Percentiles rank a stretch among this genome's conserved stretches.
Evolutionary conservation across 306 rosid species (phyloP).

Genomic region (Gastrolobium villosum): DNA sequence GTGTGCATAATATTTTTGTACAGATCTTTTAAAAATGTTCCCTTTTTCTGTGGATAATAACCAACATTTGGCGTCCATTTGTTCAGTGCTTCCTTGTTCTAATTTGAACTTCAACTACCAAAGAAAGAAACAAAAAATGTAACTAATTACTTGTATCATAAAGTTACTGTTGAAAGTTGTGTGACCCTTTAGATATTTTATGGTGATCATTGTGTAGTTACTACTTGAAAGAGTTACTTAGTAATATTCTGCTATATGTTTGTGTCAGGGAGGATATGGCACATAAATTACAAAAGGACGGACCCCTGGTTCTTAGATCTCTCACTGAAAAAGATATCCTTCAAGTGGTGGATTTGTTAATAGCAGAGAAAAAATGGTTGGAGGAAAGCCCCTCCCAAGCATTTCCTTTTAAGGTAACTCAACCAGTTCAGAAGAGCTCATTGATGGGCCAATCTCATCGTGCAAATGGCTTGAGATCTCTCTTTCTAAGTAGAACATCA

Average conservation of each 20-base stretch:
- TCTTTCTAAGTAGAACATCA: constrained; percentile 50
- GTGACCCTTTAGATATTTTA: constrained; percentile 11
- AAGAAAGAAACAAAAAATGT: constrained; percentile 6
- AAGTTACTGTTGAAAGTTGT: constrained; percentile 14
- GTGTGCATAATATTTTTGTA: constrained; percentile 27
- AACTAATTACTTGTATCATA: constrained; percentile 11
- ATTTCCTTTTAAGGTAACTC: constrained; percentile 67
- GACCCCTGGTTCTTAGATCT: constrained; percentile 62
- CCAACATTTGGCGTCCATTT: not conserved
- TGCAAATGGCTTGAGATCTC: constrained; percentile 66
- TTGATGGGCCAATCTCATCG: constrained; percentile 38
- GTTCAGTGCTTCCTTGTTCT: constrained; percentile 25
- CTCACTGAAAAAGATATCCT: constrained; percentile 57
- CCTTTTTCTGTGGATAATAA: constrained; percentile 21
- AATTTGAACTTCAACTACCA: constrained; percentile 24
- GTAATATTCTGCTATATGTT: constrained; percentile 35
- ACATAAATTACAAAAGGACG: constrained; percentile 61
- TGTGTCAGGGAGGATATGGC: constrained; percentile 75
- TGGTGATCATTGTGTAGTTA: constrained; percentile 26
- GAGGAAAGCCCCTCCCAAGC: constrained; percentile 66
- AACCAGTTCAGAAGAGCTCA: constrained; percentile 44
- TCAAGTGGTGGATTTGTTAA: constrained; percentile 71
- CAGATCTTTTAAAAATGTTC: constrained; percentile 9
- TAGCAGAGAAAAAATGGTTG: constrained; percentile 82
- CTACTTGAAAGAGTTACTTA: constrained; percentile 30